phyloP scores from a whole-genome alignment of 1,139 yeast species.

The Yamadazyma blattariae region DNA sequence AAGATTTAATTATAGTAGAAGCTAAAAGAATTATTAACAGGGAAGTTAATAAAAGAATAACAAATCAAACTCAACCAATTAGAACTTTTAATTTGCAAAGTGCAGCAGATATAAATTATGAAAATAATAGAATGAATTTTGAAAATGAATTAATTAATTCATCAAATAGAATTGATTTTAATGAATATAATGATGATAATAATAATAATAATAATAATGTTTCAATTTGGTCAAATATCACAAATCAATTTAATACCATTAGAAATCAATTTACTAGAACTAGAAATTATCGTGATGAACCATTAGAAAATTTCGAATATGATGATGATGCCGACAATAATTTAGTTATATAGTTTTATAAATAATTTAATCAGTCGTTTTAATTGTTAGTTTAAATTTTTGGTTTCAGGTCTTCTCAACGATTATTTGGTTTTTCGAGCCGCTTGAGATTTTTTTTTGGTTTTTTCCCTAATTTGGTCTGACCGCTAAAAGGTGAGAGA shows the following conservation, averaged over 20 bases:
- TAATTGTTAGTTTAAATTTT: too few relatives aligned
- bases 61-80: conserved; percentile 14
- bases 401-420: too few relatives aligned
- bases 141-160: conserved; percentile 12
- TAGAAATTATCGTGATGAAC: conserved; percentile 7
- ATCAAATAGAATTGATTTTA: conserved; percentile 6
- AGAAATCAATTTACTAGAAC: conserved; percentile 2
- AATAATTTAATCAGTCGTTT: too few relatives aligned
- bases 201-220: background rate
- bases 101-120: conserved; percentile 34
- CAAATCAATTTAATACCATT: conserved; percentile 4
- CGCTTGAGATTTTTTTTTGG: too few relatives aligned
- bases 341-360: conserved; percentile 1
- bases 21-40: conserved; percentile 40
- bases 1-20: conserved; percentile 40
- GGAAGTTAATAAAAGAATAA: conserved; percentile 30
- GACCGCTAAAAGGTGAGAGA: too few relatives aligned
- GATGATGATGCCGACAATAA: conserved; percentile 9
- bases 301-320: conserved; percentile 8
- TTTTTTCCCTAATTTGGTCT: too few relatives aligned
- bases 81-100: conserved; percentile 25
- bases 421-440: too few relatives aligned
- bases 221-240: conserved; percentile 7
- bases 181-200: background rate
- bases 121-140: conserved; percentile 27